Conservation (phyloP, 2,329 filamentous ascomycete species). For the Pseudonectria foliicola region DNA sequence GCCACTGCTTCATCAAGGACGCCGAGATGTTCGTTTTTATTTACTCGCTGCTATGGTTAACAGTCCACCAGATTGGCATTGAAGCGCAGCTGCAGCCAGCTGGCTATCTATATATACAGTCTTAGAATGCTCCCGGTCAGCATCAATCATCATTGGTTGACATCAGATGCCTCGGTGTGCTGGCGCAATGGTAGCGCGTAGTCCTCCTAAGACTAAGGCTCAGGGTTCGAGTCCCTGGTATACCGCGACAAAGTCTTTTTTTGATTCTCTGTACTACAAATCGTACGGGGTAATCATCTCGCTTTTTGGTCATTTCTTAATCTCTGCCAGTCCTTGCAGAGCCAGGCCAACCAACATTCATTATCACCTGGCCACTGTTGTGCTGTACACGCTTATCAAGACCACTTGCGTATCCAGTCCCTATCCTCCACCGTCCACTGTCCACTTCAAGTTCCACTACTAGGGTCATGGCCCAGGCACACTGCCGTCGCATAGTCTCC, state of each 20-base stretch:
- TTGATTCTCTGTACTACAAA: too few species aligned
- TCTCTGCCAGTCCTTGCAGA: too few species aligned
- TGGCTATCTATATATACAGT: slow-evolving; percentile 4
- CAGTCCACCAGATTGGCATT: too few species aligned
- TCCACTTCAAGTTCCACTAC: background rate
- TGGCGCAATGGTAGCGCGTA: slow-evolving; percentile 34
- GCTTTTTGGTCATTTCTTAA: too few species aligned
- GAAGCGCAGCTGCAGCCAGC: background rate
- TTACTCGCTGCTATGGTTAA: too few species aligned
- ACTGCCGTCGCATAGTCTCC: slow-evolving; percentile 70
- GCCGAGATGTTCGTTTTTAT: too few species aligned
- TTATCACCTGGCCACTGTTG: too few species aligned
- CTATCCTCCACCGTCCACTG: too few species aligned
- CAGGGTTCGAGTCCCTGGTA: slow-evolving; percentile 35
- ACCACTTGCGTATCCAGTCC: too few species aligned
- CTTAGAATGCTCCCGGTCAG: background rate
- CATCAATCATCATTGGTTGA: slow-evolving; percentile 13
- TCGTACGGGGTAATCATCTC: too few species aligned
- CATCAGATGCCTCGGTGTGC: slow-evolving; percentile 16
- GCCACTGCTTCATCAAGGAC: too few species aligned
- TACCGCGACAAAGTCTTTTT: slow-evolving; percentile 13
- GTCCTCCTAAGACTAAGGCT: slow-evolving; percentile 35
- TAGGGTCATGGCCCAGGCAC: slow-evolving; percentile 44
- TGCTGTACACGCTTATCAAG: background rate
- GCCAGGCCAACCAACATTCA: too few species aligned